These are phyloP conservation scores for Adansonia madagascariensis DNA, from an alignment of 441 rosid genomes.

Conservation along the genomic window DNA sequence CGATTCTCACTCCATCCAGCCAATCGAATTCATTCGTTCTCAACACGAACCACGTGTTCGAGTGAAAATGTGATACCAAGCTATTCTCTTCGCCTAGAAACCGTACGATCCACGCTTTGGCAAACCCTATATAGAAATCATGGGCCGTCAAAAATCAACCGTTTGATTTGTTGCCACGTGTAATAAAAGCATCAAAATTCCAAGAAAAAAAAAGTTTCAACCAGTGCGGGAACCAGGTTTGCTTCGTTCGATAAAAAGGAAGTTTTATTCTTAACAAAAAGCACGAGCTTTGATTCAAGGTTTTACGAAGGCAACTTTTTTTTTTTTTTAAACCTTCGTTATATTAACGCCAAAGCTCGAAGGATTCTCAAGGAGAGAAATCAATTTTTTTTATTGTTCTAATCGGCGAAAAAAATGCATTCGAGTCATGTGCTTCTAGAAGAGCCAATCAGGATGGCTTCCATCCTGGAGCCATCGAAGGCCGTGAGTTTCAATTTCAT, in stretches of 20 bases:
- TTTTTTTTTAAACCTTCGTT: neutral
- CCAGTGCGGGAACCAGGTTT: slow-evolving; percentile 14
- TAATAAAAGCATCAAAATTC: neutral
- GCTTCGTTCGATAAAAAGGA: neutral
- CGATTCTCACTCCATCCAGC: neutral
- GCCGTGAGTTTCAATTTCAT: slow-evolving; percentile 55
- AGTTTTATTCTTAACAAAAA: neutral
- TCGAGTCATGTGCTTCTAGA: slow-evolving; percentile 88
- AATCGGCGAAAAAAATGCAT: slow-evolving; percentile 59
- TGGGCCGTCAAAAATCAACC: neutral
- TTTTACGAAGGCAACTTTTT: neutral
- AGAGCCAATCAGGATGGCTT: slow-evolving; percentile 98
- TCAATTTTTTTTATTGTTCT: neutral
- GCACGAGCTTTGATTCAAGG: slow-evolving; percentile 12
- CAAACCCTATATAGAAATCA: neutral
- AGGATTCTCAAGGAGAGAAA: neutral
- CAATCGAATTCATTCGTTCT: neutral
- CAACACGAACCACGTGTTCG: neutral
- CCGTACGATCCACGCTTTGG: neutral
- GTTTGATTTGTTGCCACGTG: neutral
- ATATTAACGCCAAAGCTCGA: neutral
- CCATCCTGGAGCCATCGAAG: slow-evolving; percentile 89
- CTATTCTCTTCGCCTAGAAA: neutral
- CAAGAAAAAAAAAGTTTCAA: neutral
- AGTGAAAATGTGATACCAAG: too few species aligned